Percentiles rank a stretch among this genome's conserved stretches.
These are phyloP conservation scores for Russula sp. DNA, from an alignment of 768 basidiomycete genomes.

Conservation along the genomic window DNA sequence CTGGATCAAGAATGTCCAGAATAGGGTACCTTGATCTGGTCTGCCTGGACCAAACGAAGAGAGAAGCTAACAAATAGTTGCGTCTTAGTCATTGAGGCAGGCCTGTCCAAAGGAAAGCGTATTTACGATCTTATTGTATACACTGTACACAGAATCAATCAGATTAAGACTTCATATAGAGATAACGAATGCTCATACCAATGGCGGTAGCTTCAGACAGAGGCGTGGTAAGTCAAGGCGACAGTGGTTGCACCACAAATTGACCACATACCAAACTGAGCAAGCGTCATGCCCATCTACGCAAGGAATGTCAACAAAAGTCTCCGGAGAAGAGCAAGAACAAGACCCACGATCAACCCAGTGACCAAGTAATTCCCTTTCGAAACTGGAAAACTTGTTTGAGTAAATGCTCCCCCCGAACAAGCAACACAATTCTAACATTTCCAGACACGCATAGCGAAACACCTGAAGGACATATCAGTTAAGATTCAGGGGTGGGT, in stretches of 20 bases:
- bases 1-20: not conserved
- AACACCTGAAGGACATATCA: slow-evolving; percentile 14
- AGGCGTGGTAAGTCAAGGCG: not conserved
- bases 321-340: not conserved
- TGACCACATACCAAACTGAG: slow-evolving; percentile 20
- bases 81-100: not conserved
- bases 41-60: slow-evolving; percentile 38
- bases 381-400: slow-evolving; percentile 14
- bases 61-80: slow-evolving; percentile 32
- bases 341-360: slow-evolving; percentile 16
- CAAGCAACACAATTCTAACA: slow-evolving; percentile 10
- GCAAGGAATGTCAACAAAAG: not conserved
- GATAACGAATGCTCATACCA: not conserved
- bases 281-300: slow-evolving; percentile 19
- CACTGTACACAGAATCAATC: slow-evolving; percentile 25
- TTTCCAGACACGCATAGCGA: slow-evolving; percentile 24
- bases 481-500: not conserved
- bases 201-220: slow-evolving; percentile 1
- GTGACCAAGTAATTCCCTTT: slow-evolving; percentile 19
- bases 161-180: not conserved
- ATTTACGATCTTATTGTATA: slow-evolving; percentile 44
- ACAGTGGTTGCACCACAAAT: not conserved
- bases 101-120: not conserved
- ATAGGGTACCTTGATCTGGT: slow-evolving; percentile 40
- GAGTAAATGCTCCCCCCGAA: not conserved